Base-by-base conservation (phyloP, 2,329 filamentous ascomycete genomes). In the Talaromyces amestolkiae region DNA sequence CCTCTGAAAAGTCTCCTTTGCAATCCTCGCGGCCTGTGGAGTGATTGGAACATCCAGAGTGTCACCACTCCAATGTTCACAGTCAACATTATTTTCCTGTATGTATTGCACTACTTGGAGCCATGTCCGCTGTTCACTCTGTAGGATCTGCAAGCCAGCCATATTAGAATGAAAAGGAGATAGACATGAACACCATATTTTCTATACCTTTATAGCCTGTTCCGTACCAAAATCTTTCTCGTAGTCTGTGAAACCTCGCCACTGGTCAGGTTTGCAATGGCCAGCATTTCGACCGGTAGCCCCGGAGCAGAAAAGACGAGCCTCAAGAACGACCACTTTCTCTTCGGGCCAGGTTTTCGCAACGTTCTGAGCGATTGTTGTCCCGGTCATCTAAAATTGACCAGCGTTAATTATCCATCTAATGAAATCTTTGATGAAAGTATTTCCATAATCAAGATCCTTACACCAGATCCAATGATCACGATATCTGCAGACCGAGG, bases 211-310 rank as follows among this genome's bases (percentile, higher is more conserved):
- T 3, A 59, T 2, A n/a, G 56, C 56, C 39, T 59, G 56, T 22
- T 59, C 22, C 27, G 56, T 59, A 13, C 56, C 56, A 19, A 59
- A 59, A 24, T 33, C 17, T 45, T 45, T 31, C 37, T 59, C 37
- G 22, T 59, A 59, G 7, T 59, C 9, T 9, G 33, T 7, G 22
- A 59, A 59, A 31, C 56, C 56, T 31, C 56, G 56, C 56, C 56
- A 59, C 39, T 59, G 56, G 37, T 59, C 56, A 31, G 56, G 56
- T 59, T 59, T 59, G 37, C 56, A 59, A 19, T 59, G 56, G 56
- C 56, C 56, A 31, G 56, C 56, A 59, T 59, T 59, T 6, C 56
- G 5, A 59, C 56, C 56, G 27, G 56, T 59, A 19, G 56, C 56
- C 15, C 56, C 56, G 19, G 56, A 59, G 39, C 56, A 59, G 24